Conservation (phyloP, 202 grass and related monocot genomes). For the Zizania palustris region DNA sequence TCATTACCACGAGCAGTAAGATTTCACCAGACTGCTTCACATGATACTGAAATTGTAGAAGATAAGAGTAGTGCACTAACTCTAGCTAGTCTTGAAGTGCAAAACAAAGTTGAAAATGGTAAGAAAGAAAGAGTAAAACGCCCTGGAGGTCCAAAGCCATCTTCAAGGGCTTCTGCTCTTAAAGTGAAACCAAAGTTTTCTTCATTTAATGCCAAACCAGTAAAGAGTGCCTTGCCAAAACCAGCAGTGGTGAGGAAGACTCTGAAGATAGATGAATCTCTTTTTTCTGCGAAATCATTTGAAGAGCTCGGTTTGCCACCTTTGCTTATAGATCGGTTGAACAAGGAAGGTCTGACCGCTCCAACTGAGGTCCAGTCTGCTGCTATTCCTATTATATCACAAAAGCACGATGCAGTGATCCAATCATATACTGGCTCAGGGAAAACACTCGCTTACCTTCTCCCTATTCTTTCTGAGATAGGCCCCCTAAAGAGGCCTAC, state of each 20-base stretch:
- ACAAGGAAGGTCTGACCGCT: slow-evolving; percentile 64
- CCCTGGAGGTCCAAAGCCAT: slow-evolving; percentile 42
- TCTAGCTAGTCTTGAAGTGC: slow-evolving; percentile 66
- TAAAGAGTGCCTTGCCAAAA: slow-evolving; percentile 44
- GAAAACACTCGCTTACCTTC: slow-evolving; percentile 86
- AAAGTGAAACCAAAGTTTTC: slow-evolving; percentile 48
- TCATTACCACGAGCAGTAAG: slow-evolving; percentile 41
- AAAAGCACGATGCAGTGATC: slow-evolving; percentile 82
- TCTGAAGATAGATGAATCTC: slow-evolving; percentile 72
- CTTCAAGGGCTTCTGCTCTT: slow-evolving; percentile 40
- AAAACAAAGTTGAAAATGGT: slow-evolving; percentile 45
- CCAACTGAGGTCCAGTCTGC: slow-evolving; percentile 90
- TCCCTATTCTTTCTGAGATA: slow-evolving; percentile 83
- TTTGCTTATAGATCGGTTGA: slow-evolving; percentile 65
- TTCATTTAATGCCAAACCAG: slow-evolving; percentile 36
- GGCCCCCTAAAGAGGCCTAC: slow-evolving; percentile 63
- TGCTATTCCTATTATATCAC: slow-evolving; percentile 80
- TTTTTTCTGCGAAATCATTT: slow-evolving; percentile 88
- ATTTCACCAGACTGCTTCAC: slow-evolving; percentile 55
- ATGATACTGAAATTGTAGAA: slow-evolving; percentile 36
- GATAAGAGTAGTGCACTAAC: slow-evolving; percentile 40
- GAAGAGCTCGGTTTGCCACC: slow-evolving; percentile 74
- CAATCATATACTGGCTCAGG: slow-evolving; percentile 91
- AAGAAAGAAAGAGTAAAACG: slow-evolving; percentile 54
- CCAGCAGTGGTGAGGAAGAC: slow-evolving; percentile 41